A percentile compares a stretch with the other conserved stretches of the same genome.
Conservation (phyloP, 2,329 filamentous ascomycete genomes). For the Colletotrichum lini region DNA sequence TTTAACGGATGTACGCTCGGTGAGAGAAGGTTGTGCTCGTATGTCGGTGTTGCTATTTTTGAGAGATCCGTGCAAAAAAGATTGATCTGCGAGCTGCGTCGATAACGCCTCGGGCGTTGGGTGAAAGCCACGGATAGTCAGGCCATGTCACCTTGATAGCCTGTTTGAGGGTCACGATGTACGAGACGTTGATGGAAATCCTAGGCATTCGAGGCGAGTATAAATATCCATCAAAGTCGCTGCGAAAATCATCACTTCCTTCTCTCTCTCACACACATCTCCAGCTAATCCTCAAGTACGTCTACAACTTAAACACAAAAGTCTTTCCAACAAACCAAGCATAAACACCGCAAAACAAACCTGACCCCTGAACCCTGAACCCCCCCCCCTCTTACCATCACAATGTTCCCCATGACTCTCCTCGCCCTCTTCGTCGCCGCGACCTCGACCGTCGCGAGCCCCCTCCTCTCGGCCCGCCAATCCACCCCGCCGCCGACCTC, state of each 20-base stretch:
- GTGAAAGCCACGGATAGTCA: constrained; percentile 7
- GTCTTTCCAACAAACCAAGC: neutral
- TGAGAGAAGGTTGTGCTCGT: neutral
- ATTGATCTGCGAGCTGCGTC: neutral
- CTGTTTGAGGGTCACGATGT: neutral
- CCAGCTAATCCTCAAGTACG: neutral
- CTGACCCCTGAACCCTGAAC: too few species aligned
- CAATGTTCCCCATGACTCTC: constrained; percentile 47
- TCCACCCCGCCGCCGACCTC: constrained; percentile 25
- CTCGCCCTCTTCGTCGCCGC: constrained; percentile 43
- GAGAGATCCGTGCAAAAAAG: neutral
- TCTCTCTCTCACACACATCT: neutral
- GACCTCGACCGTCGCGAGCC: constrained; percentile 43
- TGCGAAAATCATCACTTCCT: neutral
- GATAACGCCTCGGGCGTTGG: neutral
- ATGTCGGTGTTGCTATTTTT: constrained; percentile 26
- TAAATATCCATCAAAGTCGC: neutral
- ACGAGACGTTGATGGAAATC: neutral
- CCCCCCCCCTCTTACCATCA: neutral
- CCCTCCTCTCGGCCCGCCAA: constrained; percentile 43
- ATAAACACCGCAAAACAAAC: neutral
- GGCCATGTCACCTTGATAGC: constrained; percentile 1
- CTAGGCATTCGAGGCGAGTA: neutral
- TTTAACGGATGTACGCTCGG: neutral
- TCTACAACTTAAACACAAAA: neutral